Base-by-base conservation (phyloP, 305 asterid genomes). In the Solanum hybrid region DNA sequence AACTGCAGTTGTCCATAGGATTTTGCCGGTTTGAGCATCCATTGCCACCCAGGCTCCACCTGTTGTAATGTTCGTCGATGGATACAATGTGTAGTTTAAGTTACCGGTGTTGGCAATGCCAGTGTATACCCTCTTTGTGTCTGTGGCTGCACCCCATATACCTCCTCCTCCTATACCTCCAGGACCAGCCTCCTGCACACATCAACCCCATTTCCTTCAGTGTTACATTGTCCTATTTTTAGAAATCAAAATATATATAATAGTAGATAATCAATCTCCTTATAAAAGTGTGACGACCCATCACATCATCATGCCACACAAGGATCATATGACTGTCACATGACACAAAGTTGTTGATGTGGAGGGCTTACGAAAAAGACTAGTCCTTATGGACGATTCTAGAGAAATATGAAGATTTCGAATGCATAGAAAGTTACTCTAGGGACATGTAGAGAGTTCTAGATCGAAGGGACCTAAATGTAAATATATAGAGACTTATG, bases 71-170 rank as follows among this genome's bases (percentile, higher is more conserved):
- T 90, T 91, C 3, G 90, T 91, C 1, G 96, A 93, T 26, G 96
- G 97, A 32, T 77, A 76, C 22, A 94, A 93, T 15, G 92, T 92
- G 90, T 94, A 95, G 82, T 92, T 94, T 36, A 38, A 10, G 6
- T 36, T 26, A 26, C 89, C 29, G 68, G 91, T 90, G 65, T 95
- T 94, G 84, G 92, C 94, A 7, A 94, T 95, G 91, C 93, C 93
- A 13, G 96, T 95, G 32, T 95, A 95, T 32, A 94, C 93, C 37
- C 92, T 91, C 33, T 38, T 92, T 15, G 68, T 73, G 89, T 95
- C 95, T 20, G 95, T 94, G 73, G 98, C 98, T 87, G 96, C 95
- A 26, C 96, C 96, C 97, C 96, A 94, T 27, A 79, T 89, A 10
- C 96, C 96, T 22, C 97, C 97, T 39, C 96, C 95, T 2, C 22